These are phyloP conservation scores for Hanseniaspora guilliermondii DNA, from an alignment of 805 yeast species.

Conservation along the genomic window DNA sequence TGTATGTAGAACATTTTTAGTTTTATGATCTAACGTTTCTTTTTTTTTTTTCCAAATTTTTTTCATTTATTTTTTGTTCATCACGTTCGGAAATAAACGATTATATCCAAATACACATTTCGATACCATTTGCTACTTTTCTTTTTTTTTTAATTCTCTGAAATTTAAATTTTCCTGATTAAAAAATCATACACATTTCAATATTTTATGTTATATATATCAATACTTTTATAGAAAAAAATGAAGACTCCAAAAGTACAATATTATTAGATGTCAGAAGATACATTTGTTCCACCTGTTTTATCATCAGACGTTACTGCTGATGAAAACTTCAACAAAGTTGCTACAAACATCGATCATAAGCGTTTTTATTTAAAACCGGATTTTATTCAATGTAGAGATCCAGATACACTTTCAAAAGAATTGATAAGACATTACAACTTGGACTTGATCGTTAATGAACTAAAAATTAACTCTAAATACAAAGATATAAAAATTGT, in stretches of 20 bases:
- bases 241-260: background rate
- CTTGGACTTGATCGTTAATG: constrained; percentile 35
- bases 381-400: constrained; percentile 20
- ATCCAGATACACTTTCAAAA: constrained; percentile 23
- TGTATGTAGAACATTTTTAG: too few relatives aligned
- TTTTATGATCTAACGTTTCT: too few relatives aligned
- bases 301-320: constrained; percentile 67
- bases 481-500: constrained; percentile 35
- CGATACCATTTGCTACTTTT: background rate
- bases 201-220: too few relatives aligned
- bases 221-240: too few relatives aligned
- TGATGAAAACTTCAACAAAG: constrained; percentile 25
- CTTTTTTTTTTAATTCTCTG: too few relatives aligned
- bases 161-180: too few relatives aligned
- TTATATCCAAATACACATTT: background rate
- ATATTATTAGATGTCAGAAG: background rate
- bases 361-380: constrained; percentile 9
- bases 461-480: constrained; percentile 22
- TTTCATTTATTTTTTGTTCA: too few relatives aligned
- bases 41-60: too few relatives aligned
- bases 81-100: too few relatives aligned
- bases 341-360: constrained; percentile 11
- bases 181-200: too few relatives aligned
- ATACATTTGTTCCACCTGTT: constrained; percentile 43
- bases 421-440: constrained; percentile 43